A percentile compares a stretch with the other conserved stretches of the same genome.
Conservation (phyloP, 257 asterid genomes). For the Nicotiana noctiflora region DNA sequence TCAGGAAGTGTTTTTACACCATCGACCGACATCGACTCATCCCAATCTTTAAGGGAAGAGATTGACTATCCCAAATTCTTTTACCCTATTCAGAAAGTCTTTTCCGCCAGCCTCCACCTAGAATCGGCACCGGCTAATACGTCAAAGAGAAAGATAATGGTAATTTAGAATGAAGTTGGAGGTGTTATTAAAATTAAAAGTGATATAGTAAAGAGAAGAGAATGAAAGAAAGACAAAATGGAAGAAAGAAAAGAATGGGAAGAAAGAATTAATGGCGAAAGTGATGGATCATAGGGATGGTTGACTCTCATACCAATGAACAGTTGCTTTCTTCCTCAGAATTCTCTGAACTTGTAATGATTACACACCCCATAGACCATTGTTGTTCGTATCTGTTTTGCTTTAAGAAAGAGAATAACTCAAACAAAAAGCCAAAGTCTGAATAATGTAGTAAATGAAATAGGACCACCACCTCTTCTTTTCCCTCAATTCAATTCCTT, state of each 20-base stretch:
- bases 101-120: too few species aligned
- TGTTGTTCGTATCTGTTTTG: not conserved
- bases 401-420: not conserved
- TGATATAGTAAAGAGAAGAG: too few species aligned
- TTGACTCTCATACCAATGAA: constrained; percentile 41
- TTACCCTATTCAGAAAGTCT: too few species aligned
- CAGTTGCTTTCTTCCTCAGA: constrained; percentile 45
- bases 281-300: constrained; percentile 41
- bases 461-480: not conserved
- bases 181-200: too few species aligned
- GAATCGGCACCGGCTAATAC: too few species aligned
- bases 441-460: not conserved
- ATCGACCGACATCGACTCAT: too few species aligned
- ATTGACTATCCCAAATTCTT: too few species aligned
- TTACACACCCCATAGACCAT: constrained; percentile 16
- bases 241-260: constrained; percentile 14
- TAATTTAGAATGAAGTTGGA: too few species aligned
- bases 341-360: constrained; percentile 62
- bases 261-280: constrained; percentile 36
- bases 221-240: not conserved
- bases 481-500: not conserved
- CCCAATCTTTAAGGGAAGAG: too few species aligned
- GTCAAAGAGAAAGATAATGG: too few species aligned
- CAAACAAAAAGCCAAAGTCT: not conserved
- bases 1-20: too few species aligned